Conservation (phyloP, 495 filamentous ascomycete genomes). For the Cryomyces antarcticus region DNA sequence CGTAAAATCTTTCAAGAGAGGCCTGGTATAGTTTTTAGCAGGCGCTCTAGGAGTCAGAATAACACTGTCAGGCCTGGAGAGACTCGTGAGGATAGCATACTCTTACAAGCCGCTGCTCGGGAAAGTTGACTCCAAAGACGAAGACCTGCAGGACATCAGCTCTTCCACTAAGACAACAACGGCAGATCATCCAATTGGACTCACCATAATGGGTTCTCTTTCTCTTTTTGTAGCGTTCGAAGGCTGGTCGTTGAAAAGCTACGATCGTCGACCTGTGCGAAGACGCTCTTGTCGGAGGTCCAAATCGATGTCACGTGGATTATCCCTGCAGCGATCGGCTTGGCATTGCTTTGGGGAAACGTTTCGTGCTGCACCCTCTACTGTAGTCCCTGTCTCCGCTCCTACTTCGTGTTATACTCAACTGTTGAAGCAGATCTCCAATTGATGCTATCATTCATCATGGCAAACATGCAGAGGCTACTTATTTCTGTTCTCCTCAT, state of each 20-base stretch:
- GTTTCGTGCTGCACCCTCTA: slow-evolving; percentile 14
- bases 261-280: too few relatives aligned
- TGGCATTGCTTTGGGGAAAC: too few relatives aligned
- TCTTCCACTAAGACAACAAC: too few relatives aligned
- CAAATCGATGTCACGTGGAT: too few relatives aligned
- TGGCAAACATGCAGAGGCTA: slow-evolving; percentile 36
- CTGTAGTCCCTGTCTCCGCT: slow-evolving; percentile 5
- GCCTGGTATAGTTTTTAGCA: slow-evolving; percentile 32
- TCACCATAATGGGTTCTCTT: too few relatives aligned
- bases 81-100: slow-evolving; percentile 22
- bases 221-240: too few relatives aligned
- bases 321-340: too few relatives aligned
- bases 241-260: too few relatives aligned
- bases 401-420: background rate
- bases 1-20: slow-evolving; percentile 77
- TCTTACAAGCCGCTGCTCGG: slow-evolving; percentile 61
- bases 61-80: background rate
- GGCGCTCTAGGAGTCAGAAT: background rate
- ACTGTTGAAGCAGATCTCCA: background rate
- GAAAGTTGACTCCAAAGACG: slow-evolving; percentile 70
- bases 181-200: too few relatives aligned
- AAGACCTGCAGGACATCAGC: slow-evolving; percentile 37
- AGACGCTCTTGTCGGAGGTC: too few relatives aligned
- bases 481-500: slow-evolving; percentile 52
- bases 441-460: slow-evolving; percentile 11